Base-by-base conservation (phyloP, 805 yeast genomes). In the Cyberlindnera samutprakarnensis region DNA sequence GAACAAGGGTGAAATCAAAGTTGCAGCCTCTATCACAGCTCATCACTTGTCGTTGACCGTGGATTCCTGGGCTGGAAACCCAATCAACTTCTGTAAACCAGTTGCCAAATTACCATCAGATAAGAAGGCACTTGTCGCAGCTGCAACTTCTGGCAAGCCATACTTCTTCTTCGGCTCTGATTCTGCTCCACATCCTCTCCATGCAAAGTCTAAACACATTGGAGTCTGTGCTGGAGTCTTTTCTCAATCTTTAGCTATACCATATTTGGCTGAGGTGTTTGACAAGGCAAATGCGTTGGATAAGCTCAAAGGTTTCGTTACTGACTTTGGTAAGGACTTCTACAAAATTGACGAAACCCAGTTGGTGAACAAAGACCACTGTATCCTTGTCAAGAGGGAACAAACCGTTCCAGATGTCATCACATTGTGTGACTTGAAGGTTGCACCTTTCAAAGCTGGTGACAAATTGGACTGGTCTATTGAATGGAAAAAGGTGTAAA, bases 201-300 rank as follows among this genome's bases (percentile, higher is more conserved):
- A 72, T 41, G 77, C 77, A 38, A 94, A 94, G 58, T 67, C 84
- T 17, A 78, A 70, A 39, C 86, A 75, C 44, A 62, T 66, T 23
- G 90, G 88, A 15, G 96, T 90, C 13, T 86, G 96, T 49, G 99
- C 99, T n/a, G 99, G 99, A 51, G 96, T 92, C 7, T 92, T 72
- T 59, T 84, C 97, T 2, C 98, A 92, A 57, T 71, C 84, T 15
- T 73, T 73, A 46, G 95, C 82, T 2, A 57, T 92, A 14, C 66
- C 87, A 7, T 92, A 90, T 43, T 61, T 92, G 18, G 96, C 97
- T 3, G 81, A 88, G 55, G 73, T 83, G 1, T 92, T 94, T 49
- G 94, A 83, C 18, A 57, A 66, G 33, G 68, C 60, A 14, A 77
- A 70, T 11, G 71, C 75, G 39, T 59, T 92, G 27, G 78, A 78